Percentiles rank a stretch among this genome's conserved stretches.
phyloP scores from a whole-genome alignment of 371 early-diverging fungal genomes.

The Phascolomyces articulosus region DNA sequence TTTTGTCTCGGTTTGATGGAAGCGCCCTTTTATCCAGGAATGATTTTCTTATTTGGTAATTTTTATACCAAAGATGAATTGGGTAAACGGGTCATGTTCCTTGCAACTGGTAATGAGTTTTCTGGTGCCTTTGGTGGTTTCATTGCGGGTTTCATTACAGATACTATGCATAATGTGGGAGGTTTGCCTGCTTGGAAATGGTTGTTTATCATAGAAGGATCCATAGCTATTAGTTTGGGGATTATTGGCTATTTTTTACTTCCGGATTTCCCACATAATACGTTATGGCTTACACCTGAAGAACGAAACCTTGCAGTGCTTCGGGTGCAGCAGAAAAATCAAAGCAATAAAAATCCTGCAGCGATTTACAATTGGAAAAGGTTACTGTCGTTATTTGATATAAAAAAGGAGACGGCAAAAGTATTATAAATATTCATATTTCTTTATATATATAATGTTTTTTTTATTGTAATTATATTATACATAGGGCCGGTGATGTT shows the following conservation, averaged over 20 bases:
- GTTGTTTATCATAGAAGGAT: conserved; percentile 61
- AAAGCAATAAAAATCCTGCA: conserved; percentile 14
- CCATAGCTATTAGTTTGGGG: conserved; percentile 46
- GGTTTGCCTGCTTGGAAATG: conserved; percentile 59
- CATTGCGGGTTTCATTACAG: not conserved
- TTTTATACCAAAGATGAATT: conserved; percentile 79
- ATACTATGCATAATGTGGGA: conserved; percentile 35
- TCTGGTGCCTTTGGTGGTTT: conserved; percentile 21
- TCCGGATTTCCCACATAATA: conserved; percentile 59
- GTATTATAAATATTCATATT: too few species aligned
- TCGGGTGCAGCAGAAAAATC: conserved; percentile 42
- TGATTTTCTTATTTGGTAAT: conserved; percentile 69
- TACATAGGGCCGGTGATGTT: conserved; percentile 25
- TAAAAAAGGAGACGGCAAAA: too few species aligned
- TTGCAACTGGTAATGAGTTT: conserved; percentile 16
- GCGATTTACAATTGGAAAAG: conserved; percentile 11
- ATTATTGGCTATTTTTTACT: conserved; percentile 43
- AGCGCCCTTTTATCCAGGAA: conserved; percentile 72
- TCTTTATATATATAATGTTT: too few species aligned
- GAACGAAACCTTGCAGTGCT: conserved; percentile 49
- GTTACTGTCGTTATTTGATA: not conserved
- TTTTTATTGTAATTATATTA: too few species aligned
- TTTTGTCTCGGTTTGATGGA: too few species aligned
- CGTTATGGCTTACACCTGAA: conserved; percentile 54
- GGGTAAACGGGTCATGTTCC: conserved; percentile 66